phyloP scores from a whole-genome alignment of 495 filamentous ascomycete genomes.

The Alectoria sarmentosa region DNA sequence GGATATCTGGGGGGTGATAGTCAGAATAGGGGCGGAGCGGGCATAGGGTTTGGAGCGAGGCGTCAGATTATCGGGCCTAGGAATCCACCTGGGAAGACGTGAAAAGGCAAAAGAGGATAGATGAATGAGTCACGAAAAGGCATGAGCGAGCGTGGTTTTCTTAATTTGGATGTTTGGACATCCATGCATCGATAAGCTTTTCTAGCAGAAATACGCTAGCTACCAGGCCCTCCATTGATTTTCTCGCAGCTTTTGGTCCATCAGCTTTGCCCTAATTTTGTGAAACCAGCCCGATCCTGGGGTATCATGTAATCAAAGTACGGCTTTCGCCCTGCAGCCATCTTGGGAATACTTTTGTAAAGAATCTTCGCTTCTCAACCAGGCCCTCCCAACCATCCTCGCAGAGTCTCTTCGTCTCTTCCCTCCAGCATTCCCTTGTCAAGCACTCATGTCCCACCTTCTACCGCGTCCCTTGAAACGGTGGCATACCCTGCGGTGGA shows the following conservation, averaged over 20 bases:
- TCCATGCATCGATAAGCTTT: constrained; percentile 1
- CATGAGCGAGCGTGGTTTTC: not conserved
- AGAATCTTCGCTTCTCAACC: not conserved
- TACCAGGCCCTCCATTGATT: not conserved
- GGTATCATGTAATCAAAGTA: constrained; percentile 2
- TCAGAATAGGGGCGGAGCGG: constrained; percentile 64
- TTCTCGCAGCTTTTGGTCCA: not conserved
- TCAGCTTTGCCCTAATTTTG: not conserved
- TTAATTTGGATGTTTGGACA: constrained; percentile 4
- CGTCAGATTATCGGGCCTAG: constrained; percentile 78
- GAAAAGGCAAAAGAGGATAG: not conserved
- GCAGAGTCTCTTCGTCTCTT: too few species aligned
- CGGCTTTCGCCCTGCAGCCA: not conserved
- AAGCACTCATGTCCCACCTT: not conserved
- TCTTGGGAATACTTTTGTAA: not conserved
- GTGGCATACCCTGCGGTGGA: constrained; percentile 16
- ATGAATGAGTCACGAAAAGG: not conserved
- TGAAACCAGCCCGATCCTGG: not conserved
- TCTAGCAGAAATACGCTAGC: not conserved
- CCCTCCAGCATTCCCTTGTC: not conserved
- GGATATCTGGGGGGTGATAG: constrained; percentile 79
- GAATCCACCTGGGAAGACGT: constrained; percentile 43
- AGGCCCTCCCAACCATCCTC: not conserved
- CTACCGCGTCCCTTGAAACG: constrained; percentile 6
- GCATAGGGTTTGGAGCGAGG: constrained; percentile 63